Evolutionary conservation across 2,329 filamentous ascomycete genomes (phyloP), one percentile per base, ranked within the genome.

Genomic region (Zasmidium citrigriseum): DNA sequence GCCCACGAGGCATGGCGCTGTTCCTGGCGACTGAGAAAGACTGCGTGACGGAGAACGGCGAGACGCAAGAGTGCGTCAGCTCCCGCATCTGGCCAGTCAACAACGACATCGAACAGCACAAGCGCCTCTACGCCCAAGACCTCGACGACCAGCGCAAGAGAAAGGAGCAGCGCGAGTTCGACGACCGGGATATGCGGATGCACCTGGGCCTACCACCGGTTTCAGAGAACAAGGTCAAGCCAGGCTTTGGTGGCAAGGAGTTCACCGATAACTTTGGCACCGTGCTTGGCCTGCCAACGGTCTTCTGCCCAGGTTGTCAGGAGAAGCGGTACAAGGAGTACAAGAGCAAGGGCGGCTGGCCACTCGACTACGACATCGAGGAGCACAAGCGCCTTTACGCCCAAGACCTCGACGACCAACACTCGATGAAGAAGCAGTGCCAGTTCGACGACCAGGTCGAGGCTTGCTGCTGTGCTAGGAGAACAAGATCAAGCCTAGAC

Each of bases 1-100:
- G 79, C 27, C 67, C 70, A 11, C 60, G 70, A 2, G 70, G 70
- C 21, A 82, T 83, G 77, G 74, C 79, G 9, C 68, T 77, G 1
- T 87, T 85, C 63, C 77, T 73, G 4, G 85, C 85, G 0, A 86
- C 82, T 0, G 85, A 88, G 70, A 88, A 88, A 68, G 85, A 88
- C 62, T 87, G 85, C 64, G 68, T 82, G 1, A 80, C 80, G 4
- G 73, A 77, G 21, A 80, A 82, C 18, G 77, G 77, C 1, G 72
- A 74, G 46, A 64, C 75, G 52, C 80, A 81, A 45, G 85, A 88
- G 67, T 88, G 85, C 62, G 80, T 84, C 9, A 87, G 88, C 11
- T 71, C 68, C 1, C 57, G 64, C 1, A 68, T 68, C 58, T 71
- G 66, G 59, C 27, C 52, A 34, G 24, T 24, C 9, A 54, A 69